Conservation (phyloP, 768 basidiomycete species). For the Royoungia palumana region DNA sequence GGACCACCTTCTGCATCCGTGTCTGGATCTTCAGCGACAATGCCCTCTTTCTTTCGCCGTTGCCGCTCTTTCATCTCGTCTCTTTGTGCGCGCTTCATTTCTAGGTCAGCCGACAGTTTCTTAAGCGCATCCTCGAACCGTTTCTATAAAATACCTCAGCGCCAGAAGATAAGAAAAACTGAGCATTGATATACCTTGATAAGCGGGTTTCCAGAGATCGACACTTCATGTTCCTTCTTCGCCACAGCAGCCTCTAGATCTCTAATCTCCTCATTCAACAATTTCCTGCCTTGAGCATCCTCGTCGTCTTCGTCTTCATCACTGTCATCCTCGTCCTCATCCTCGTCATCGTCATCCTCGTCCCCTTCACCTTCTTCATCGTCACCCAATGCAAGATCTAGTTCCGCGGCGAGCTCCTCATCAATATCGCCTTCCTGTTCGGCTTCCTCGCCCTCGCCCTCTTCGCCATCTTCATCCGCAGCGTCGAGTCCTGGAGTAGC, state of each 20-base stretch:
- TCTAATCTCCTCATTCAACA: slow-evolving; percentile 84
- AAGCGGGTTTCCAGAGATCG: slow-evolving; percentile 79
- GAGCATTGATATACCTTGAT: slow-evolving; percentile 56
- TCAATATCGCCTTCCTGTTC: slow-evolving; percentile 80
- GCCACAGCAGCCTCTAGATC: slow-evolving; percentile 86
- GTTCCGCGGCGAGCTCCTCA: slow-evolving; percentile 83
- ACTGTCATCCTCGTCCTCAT: slow-evolving; percentile 45
- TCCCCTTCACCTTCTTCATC: slow-evolving; percentile 64
- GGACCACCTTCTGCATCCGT: slow-evolving; percentile 38
- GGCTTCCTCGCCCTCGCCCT: slow-evolving; percentile 54
- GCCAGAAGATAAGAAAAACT: not conserved
- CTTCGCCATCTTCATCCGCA: slow-evolving; percentile 59
- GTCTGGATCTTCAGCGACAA: slow-evolving; percentile 38
- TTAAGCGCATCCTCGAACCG: slow-evolving; percentile 91
- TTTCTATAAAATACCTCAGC: slow-evolving; percentile 47
- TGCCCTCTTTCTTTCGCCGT: slow-evolving; percentile 67
- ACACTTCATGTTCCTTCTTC: slow-evolving; percentile 81
- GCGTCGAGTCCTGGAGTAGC: slow-evolving; percentile 52
- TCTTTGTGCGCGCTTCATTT: slow-evolving; percentile 76
- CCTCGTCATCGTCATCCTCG: slow-evolving; percentile 66
- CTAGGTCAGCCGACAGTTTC: slow-evolving; percentile 82
- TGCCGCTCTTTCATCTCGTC: slow-evolving; percentile 79
- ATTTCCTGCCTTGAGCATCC: slow-evolving; percentile 68
- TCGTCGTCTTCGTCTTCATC: slow-evolving; percentile 83
- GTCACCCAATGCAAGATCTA: slow-evolving; percentile 76